Evolutionary conservation across 2,329 filamentous ascomycete species (phyloP).

Genomic region (Trichoderma sp.): DNA sequence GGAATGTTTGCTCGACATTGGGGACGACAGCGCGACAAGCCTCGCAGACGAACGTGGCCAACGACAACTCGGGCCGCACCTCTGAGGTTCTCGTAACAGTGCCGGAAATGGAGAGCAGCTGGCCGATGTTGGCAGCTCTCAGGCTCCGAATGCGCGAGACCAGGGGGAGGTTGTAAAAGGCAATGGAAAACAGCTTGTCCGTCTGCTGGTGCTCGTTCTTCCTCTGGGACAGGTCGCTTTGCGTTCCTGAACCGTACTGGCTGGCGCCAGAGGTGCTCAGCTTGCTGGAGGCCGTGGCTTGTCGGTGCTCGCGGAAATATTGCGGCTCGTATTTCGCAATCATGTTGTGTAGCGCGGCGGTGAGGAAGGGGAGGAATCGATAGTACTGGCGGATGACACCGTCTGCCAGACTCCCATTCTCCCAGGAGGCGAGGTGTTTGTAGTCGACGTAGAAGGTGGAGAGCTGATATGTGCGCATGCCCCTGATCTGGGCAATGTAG

Average conservation of each 20-base stretch:
- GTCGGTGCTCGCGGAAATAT: conserved; percentile 91
- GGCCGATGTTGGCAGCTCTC: conserved; percentile 86
- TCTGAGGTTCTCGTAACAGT: conserved; percentile 97
- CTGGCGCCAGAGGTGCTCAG: conserved; percentile 69
- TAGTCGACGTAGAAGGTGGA: conserved; percentile 87
- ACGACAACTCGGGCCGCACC: conserved; percentile 87
- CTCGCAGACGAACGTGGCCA: conserved; percentile 91
- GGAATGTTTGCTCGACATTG: conserved; percentile 95
- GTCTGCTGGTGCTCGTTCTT: conserved; percentile 94
- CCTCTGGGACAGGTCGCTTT: conserved; percentile 69
- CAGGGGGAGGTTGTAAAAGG: conserved; percentile 89
- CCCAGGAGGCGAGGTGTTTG: conserved; percentile 76
- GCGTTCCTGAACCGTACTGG: conserved; percentile 62
- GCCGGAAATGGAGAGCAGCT: conserved; percentile 91
- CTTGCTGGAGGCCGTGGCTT: conserved; percentile 75
- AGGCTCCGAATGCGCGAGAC: conserved; percentile 84
- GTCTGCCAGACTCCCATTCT: conserved; percentile 78
- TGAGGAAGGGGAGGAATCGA: conserved; percentile 89
- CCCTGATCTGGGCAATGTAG: conserved; percentile 82
- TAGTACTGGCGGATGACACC: conserved; percentile 92
- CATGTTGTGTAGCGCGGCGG: conserved; percentile 84
- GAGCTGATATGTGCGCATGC: conserved; percentile 71
- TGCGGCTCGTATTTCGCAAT: conserved; percentile 92
- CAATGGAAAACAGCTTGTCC: conserved; percentile 90
- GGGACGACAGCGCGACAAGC: conserved; percentile 80